Conservation (phyloP, 2,329 filamentous ascomycete species). For the Paracamarosporium sp. region DNA sequence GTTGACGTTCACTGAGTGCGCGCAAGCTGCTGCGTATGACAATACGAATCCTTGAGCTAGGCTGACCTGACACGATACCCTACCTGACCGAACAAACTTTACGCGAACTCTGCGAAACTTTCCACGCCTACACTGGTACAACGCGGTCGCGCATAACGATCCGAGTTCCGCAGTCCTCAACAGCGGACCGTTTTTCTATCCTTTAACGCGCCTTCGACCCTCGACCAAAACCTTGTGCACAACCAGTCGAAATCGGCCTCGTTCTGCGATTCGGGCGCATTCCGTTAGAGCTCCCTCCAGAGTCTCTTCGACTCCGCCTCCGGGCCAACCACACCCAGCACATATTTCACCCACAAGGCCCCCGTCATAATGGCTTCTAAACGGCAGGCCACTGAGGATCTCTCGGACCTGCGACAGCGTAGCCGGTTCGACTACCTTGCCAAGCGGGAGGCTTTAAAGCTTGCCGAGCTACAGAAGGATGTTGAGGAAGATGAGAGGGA, state of each 20-base stretch:
- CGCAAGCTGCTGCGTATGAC: not conserved
- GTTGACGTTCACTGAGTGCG: not conserved
- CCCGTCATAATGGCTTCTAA: slow-evolving; percentile 33
- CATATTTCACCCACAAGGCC: not conserved
- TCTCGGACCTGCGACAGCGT: slow-evolving; percentile 80
- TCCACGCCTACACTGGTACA: not conserved
- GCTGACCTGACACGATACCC: not conserved
- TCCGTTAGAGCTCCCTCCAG: not conserved
- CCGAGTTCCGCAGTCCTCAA: no score
- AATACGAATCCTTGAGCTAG: not conserved
- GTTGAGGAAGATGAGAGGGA: slow-evolving; percentile 83
- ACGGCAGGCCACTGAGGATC: slow-evolving; percentile 33
- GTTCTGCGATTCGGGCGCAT: not conserved
- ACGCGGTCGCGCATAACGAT: not conserved
- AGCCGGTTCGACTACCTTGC: slow-evolving; percentile 92
- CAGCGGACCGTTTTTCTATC: no score
- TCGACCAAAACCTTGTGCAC: no score
- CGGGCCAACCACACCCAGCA: not conserved
- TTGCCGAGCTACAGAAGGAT: slow-evolving; percentile 87
- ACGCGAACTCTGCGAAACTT: not conserved
- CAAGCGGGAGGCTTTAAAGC: slow-evolving; percentile 85
- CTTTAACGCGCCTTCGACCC: no score
- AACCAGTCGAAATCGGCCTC: no score
- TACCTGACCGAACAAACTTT: not conserved
- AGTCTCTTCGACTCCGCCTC: not conserved